phyloP scores from a whole-genome alignment of 768 basidiomycete genomes.

The Tylopilus felleus region DNA sequence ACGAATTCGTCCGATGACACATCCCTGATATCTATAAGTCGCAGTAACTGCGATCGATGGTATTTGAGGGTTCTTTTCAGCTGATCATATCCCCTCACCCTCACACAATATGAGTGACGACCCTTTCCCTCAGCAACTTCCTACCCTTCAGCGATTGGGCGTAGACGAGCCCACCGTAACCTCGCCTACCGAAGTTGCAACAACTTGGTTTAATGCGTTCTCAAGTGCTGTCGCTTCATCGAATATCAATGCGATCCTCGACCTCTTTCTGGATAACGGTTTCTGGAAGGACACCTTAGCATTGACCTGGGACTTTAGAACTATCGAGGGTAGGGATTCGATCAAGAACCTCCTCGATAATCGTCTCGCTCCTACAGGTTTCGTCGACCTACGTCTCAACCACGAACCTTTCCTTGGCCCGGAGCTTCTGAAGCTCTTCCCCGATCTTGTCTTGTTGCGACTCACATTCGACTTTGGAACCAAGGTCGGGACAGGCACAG shows the following conservation, averaged over 20 bases:
- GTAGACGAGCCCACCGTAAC: constrained; percentile 18
- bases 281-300: constrained; percentile 54
- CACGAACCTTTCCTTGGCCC: constrained; percentile 25
- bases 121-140: constrained; percentile 25
- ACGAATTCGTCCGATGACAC: not conserved
- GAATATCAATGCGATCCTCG: constrained; percentile 15
- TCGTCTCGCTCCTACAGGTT: constrained; percentile 25
- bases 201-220: constrained; percentile 24
- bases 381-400: constrained; percentile 11
- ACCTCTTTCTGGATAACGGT: constrained; percentile 30
- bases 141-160: constrained; percentile 28
- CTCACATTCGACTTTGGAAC: constrained; percentile 54
- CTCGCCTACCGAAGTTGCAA: constrained; percentile 22
- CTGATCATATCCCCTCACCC: not conserved
- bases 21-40: not conserved
- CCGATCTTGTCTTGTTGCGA: constrained; percentile 58
- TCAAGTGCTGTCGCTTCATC: constrained; percentile 20
- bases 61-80: not conserved
- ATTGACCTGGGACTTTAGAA: constrained; percentile 55
- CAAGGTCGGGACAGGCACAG: constrained; percentile 47
- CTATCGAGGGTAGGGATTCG: constrained; percentile 38
- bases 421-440: constrained; percentile 39
- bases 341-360: constrained; percentile 40
- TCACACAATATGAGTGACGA: constrained; percentile 15
- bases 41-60: not conserved